Percentiles rank a stretch among this genome's conserved stretches.
phyloP scores from a whole-genome alignment of 2,329 filamentous ascomycete species.

The Aspergillus novofumigatus region DNA sequence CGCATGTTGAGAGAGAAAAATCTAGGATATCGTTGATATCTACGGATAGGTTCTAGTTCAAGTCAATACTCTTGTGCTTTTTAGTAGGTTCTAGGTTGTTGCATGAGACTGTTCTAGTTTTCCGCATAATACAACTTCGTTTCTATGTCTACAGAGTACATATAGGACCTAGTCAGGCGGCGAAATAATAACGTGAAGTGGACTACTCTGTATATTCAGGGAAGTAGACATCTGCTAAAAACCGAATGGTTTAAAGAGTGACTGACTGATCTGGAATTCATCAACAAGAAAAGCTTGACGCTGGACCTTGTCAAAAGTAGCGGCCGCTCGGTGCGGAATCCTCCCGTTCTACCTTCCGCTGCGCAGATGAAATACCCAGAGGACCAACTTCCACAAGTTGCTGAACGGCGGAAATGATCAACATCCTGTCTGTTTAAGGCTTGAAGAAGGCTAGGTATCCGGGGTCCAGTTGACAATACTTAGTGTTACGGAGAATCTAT shows the following conservation, averaged over 20 bases:
- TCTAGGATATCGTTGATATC: neutral
- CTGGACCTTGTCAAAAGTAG: neutral
- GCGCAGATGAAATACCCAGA: neutral
- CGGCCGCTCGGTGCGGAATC: slow-evolving; percentile 2
- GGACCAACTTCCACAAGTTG: neutral
- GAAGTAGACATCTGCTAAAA: neutral
- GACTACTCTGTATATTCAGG: neutral
- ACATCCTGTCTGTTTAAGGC: neutral
- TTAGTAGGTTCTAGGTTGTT: neutral
- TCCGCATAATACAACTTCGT: too few relatives aligned
- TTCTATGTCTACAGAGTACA: neutral
- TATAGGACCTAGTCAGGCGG: too few relatives aligned
- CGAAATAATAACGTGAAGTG: too few relatives aligned
- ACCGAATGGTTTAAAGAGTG: too few relatives aligned
- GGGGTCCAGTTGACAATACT: neutral
- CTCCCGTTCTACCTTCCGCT: neutral
- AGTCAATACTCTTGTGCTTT: neutral
- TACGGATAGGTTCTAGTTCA: neutral
- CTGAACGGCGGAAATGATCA: neutral
- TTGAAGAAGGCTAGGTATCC: neutral
- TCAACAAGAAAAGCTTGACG: neutral
- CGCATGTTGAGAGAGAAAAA: neutral
- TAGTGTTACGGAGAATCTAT: neutral
- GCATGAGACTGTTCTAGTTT: neutral
- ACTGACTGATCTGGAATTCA: too few relatives aligned